Percentiles rank a stretch among this genome's conserved stretches.
phyloP scores from a whole-genome alignment of 2,329 filamentous ascomycete genomes.

The Rachicladosporium sp. region DNA sequence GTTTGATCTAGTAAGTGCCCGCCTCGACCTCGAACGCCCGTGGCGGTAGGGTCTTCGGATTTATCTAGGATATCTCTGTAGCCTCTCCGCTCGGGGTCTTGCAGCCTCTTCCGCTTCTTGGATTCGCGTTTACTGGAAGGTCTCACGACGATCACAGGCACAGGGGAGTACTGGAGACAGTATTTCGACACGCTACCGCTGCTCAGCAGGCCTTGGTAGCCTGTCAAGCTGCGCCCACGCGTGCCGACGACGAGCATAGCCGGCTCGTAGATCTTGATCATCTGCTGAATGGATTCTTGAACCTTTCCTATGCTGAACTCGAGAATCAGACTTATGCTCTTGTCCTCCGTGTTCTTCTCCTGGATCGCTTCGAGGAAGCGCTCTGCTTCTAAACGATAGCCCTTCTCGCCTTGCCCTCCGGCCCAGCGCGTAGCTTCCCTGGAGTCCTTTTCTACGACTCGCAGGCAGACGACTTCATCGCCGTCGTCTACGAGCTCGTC shows the following conservation, averaged over 20 bases:
- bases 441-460: constrained; percentile 74
- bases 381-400: constrained; percentile 64
- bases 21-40: constrained; percentile 26
- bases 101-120: constrained; percentile 74
- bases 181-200: constrained; percentile 82
- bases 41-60: constrained; percentile 27
- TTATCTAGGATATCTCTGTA: constrained; percentile 68
- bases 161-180: constrained; percentile 83
- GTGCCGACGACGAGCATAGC: constrained; percentile 87
- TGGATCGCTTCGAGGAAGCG: constrained; percentile 64
- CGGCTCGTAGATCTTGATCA: constrained; percentile 86
- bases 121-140: constrained; percentile 78
- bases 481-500: constrained; percentile 88
- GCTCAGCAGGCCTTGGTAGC: constrained; percentile 73
- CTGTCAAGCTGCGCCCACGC: constrained; percentile 68
- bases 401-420: constrained; percentile 34
- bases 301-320: constrained; percentile 85
- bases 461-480: constrained; percentile 82
- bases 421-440: constrained; percentile 42
- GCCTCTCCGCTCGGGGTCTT: constrained; percentile 61
- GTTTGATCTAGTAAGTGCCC: constrained; percentile 41
- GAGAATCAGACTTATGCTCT: constrained; percentile 71
- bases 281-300: constrained; percentile 77
- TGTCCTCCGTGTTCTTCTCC: constrained; percentile 67
- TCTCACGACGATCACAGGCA: constrained; percentile 84